phyloP scores from a whole-genome alignment of 208 protist species.

The Kentomonas sorsogonicus region DNA sequence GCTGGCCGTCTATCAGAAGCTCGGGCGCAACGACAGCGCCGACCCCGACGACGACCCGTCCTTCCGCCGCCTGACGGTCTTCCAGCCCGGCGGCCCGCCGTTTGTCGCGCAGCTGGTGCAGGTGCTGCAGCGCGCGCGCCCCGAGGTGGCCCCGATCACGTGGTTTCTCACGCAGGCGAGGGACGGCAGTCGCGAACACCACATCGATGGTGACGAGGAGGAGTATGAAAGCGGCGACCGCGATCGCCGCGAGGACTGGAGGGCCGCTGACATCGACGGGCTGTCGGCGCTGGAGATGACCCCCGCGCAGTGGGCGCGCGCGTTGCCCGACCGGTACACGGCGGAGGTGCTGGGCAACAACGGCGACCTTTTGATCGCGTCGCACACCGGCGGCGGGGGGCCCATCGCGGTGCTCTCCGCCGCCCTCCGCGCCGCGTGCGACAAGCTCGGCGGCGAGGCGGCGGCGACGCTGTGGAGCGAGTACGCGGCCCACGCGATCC shows the following conservation, averaged over 20 bases:
- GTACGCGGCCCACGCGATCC: conserved; percentile 65
- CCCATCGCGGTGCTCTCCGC: conserved; percentile 63
- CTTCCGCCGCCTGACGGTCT: conserved; percentile 30
- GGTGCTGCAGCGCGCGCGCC: conserved; percentile 49
- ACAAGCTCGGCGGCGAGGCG: conserved; percentile 46
- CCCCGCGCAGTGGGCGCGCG: background rate
- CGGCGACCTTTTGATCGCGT: conserved; percentile 67
- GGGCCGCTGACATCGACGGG: background rate
- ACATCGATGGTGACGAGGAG: conserved; percentile 20
- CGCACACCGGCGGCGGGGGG: conserved; percentile 46
- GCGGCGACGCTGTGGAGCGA: conserved; percentile 77
- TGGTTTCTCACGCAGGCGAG: conserved; percentile 34
- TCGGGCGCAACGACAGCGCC: conserved; percentile 44
- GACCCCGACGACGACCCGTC: conserved; percentile 35
- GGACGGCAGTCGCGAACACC: background rate
- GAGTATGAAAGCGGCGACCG: conserved; percentile 14
- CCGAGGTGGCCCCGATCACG: conserved; percentile 48
- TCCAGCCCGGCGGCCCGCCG: conserved; percentile 27
- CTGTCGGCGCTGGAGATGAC: background rate
- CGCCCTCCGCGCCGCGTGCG: conserved; percentile 59
- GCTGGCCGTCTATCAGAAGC: conserved; percentile 45
- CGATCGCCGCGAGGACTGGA: background rate
- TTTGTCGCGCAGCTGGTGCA: conserved; percentile 62
- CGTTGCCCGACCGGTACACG: conserved; percentile 21
- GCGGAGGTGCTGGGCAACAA: conserved; percentile 65